Percentiles rank a stretch among this genome's conserved stretches.
phyloP scores from a whole-genome alignment of 2,329 filamentous ascomycete genomes.

The Fusarium subtropicale region DNA sequence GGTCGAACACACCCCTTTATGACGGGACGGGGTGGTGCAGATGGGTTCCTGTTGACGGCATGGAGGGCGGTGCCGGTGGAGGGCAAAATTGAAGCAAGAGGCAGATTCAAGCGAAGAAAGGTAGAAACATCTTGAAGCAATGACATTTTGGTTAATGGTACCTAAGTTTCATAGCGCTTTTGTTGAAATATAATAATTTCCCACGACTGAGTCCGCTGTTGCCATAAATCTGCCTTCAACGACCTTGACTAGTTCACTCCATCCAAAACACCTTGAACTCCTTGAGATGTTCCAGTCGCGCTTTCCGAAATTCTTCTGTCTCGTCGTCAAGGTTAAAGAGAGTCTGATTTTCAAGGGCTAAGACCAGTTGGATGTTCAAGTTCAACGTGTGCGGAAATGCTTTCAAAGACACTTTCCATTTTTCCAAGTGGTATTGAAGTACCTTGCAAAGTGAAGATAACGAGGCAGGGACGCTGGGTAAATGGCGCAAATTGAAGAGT shows the following conservation, averaged over 20 bases:
- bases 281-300: neutral
- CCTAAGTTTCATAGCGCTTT: constrained; percentile 2
- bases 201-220: neutral
- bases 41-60: constrained; percentile 90
- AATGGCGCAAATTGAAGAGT: neutral
- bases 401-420: neutral
- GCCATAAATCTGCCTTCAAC: neutral
- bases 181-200: constrained; percentile 9
- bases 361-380: neutral
- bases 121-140: constrained; percentile 50
- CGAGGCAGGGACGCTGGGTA: neutral
- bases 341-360: neutral
- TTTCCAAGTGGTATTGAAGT: neutral
- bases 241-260: neutral
- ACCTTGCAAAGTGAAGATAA: neutral
- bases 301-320: neutral
- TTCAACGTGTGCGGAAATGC: neutral
- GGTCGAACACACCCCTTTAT: constrained; percentile 94
- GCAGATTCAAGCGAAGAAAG: constrained; percentile 80
- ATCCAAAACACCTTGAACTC: neutral
- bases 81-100: constrained; percentile 84
- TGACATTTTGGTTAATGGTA: neutral
- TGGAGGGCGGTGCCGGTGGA: constrained; percentile 83
- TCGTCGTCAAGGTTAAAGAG: neutral
- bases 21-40: constrained; percentile 86